These are phyloP conservation scores for Penicillium antarcticum DNA, from an alignment of 495 filamentous ascomycete species.

Conservation along the genomic window DNA sequence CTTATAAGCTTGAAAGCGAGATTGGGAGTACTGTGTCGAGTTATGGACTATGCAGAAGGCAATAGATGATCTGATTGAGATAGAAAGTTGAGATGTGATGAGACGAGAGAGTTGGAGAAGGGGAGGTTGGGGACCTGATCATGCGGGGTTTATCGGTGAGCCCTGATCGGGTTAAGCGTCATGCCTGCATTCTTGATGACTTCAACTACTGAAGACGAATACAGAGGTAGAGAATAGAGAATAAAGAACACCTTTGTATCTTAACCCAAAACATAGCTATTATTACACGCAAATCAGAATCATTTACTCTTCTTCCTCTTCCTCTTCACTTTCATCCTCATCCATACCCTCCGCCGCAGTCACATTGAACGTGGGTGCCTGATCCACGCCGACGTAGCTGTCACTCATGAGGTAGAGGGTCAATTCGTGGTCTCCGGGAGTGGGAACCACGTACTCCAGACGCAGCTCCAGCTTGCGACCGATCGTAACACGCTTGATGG, in stretches of 20 bases:
- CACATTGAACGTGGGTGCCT: conserved; percentile 85
- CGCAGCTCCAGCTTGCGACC: conserved; percentile 70
- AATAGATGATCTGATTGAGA: background rate
- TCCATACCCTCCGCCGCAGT: conserved; percentile 91
- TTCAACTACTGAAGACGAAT: background rate
- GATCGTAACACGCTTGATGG: conserved; percentile 92
- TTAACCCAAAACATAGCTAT: conserved; percentile 9
- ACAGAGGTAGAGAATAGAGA: background rate
- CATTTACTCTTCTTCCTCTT: conserved; percentile 63
- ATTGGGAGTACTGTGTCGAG: background rate
- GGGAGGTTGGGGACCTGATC: conserved; percentile 15
- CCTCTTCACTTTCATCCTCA: conserved; percentile 83
- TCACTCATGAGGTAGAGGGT: conserved; percentile 96
- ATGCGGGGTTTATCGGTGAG: conserved; percentile 8
- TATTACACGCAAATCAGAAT: conserved; percentile 19
- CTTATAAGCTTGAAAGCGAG: background rate
- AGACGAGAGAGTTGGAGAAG: conserved; percentile 10
- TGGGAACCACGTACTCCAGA: conserved; percentile 85
- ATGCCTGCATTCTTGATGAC: background rate
- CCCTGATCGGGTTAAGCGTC: conserved; percentile 2
- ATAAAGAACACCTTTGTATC: conserved; percentile 16
- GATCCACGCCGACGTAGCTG: conserved; percentile 95
- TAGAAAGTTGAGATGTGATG: background rate
- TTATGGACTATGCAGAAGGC: background rate
- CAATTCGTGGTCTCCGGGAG: conserved; percentile 79